phyloP scores from a whole-genome alignment of 257 asterid genomes.

The Solanum pinnatisectum region DNA sequence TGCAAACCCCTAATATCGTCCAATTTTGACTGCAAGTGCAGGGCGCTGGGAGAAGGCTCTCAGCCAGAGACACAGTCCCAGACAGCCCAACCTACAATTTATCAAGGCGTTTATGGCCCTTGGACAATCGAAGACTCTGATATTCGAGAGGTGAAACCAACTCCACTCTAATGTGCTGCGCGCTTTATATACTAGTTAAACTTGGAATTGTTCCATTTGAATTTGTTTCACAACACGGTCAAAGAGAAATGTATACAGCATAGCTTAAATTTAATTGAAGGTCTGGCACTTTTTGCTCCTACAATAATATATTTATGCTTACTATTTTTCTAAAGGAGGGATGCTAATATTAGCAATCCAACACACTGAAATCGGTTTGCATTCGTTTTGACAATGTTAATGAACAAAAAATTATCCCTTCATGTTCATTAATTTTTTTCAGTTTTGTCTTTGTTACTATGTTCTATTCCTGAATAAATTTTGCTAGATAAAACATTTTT shows the following conservation, averaged over 20 bases:
- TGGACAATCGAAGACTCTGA: constrained; percentile 74
- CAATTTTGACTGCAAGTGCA: constrained; percentile 8
- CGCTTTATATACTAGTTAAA: background rate
- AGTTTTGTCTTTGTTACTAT: background rate
- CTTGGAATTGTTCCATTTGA: background rate
- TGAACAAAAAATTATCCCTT: background rate
- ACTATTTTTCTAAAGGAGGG: background rate
- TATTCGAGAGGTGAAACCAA: constrained; percentile 52
- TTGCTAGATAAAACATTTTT: background rate
- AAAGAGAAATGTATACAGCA: background rate
- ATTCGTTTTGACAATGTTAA: background rate
- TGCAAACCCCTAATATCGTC: background rate
- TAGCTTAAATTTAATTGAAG: background rate
- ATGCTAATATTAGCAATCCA: background rate
- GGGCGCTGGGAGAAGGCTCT: constrained; percentile 27
- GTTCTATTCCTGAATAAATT: background rate
- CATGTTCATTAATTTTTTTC: background rate
- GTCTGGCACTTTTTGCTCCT: background rate
- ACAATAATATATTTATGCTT: background rate
- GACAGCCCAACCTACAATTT: constrained; percentile 20
- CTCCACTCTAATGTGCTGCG: background rate
- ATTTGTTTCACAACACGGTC: background rate
- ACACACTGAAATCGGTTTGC: background rate
- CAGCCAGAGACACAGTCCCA: background rate
- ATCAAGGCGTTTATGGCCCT: constrained; percentile 78